These are phyloP conservation scores for Thalassiosira mediterranea DNA, from an alignment of 352 stramenopile genomes.

Conservation along the genomic window DNA sequence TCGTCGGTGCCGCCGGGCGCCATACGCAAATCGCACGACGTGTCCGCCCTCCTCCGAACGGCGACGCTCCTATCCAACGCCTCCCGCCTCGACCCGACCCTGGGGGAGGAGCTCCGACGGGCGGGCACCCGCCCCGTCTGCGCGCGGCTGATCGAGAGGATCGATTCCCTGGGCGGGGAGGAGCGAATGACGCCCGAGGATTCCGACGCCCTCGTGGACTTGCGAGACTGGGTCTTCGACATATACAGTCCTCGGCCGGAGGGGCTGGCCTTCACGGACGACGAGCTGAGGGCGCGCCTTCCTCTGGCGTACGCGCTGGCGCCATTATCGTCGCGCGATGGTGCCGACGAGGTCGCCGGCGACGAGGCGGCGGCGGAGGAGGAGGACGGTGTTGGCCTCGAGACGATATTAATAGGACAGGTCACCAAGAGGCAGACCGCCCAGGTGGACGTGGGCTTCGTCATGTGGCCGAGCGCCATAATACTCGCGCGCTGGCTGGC, in stretches of 20 bases:
- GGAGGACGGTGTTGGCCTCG: neutral
- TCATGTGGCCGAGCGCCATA: conserved; percentile 61
- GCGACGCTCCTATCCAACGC: conserved; percentile 36
- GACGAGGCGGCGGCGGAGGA: neutral
- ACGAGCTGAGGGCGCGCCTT: conserved; percentile 61
- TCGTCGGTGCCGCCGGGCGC: too few relatives aligned
- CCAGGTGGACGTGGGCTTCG: conserved; percentile 82
- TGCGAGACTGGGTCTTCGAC: conserved; percentile 71
- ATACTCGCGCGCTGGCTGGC: conserved; percentile 48
- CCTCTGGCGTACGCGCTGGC: conserved; percentile 63
- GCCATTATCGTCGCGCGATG: too few relatives aligned
- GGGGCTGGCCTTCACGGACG: conserved; percentile 51
- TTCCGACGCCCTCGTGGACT: conserved; percentile 69
- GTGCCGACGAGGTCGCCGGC: neutral
- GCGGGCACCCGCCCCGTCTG: conserved; percentile 50
- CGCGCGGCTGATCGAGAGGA: conserved; percentile 45
- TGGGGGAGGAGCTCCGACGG: conserved; percentile 63
- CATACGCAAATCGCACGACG: conserved; percentile 26
- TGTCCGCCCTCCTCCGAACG: conserved; percentile 29
- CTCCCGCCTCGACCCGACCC: conserved; percentile 51
- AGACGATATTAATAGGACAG: conserved; percentile 71
- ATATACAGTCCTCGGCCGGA: conserved; percentile 40
- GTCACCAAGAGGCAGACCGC: conserved; percentile 67
- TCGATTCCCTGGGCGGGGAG: conserved; percentile 32
- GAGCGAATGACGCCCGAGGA: conserved; percentile 47